Conservation (phyloP, 257 asterid species). For the Penstemon eatonii region DNA sequence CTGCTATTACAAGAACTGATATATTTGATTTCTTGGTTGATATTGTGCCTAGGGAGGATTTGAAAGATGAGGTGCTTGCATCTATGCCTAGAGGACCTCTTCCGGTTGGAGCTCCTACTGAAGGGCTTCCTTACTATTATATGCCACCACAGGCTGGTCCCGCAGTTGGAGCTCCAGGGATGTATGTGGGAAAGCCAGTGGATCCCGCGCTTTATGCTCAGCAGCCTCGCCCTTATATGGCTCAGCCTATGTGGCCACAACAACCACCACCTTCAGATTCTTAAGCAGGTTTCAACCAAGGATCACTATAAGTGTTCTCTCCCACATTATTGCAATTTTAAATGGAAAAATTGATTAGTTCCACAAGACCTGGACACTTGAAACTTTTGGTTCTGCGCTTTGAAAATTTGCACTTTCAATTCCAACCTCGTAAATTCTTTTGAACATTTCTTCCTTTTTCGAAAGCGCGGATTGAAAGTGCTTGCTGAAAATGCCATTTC, state of each 20-base stretch:
- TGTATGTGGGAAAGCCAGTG: constrained; percentile 84
- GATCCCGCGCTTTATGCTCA: constrained; percentile 79
- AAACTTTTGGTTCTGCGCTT: no score
- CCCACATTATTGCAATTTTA: neutral
- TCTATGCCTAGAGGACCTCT: constrained; percentile 81
- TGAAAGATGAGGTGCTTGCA: constrained; percentile 93
- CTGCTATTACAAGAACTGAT: constrained; percentile 95
- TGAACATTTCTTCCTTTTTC: neutral
- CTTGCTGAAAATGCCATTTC: neutral
- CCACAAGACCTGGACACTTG: neutral
- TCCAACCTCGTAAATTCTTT: neutral
- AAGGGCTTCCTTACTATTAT: constrained; percentile 85
- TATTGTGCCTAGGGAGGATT: constrained; percentile 91
- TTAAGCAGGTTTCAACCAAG: constrained; percentile 44
- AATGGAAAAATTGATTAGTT: neutral
- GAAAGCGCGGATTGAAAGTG: neutral
- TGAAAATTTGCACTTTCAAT: neutral
- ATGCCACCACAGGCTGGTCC: constrained; percentile 70
- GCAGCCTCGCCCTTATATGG: constrained; percentile 84
- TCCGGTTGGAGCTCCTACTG: constrained; percentile 80
- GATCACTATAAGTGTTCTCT: constrained; percentile 4
- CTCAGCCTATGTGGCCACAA: constrained; percentile 87
- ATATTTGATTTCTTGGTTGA: constrained; percentile 95
- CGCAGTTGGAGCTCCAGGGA: constrained; percentile 64
- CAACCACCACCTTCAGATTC: constrained; percentile 78